Base-by-base conservation (phyloP, 2,329 filamentous ascomycete species). In the Neurospora crassa region DNA sequence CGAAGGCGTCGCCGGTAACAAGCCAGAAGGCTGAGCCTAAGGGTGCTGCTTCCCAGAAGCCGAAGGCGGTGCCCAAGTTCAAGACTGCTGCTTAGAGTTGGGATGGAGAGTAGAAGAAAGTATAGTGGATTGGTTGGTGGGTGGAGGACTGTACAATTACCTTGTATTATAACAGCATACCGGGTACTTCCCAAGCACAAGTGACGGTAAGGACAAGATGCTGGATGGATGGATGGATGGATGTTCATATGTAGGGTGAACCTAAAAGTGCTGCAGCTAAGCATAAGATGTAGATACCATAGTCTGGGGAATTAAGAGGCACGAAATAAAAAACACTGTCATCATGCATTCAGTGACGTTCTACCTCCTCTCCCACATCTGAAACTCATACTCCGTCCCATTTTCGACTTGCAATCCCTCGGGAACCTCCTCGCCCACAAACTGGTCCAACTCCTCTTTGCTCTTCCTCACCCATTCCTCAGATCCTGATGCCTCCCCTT, bases 331-430 rank as follows among this genome's bases (percentile, higher is more conserved):
- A 14, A 40, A 40, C 40, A 14, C 11, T 40, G 40, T 14, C 40
- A 40, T 3, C 40, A 12, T 40, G 40, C 40, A 14, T 40, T 40
- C 11, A 12, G 14, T 40, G 11, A 40, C 40, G 5, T 40, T 14
- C 76, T 70, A 78, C 79, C 83, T 63, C 53, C 83, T 87, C 83
- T 91, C 89, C 89, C 89, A 93, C 87, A 93, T 87, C 80, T 92
- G 87, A 81, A 92, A 93, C 79, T 90, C 86, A 79, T 92, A 94
- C 78, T 81, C 80, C 5, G 87, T 88, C 7, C 85, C 89, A 18
- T 85, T 86, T 80, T 95, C 92, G 75, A 86, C 85, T 76, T 90
- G 84, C 42, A 84, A 78, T 0, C 84, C 88, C 59, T 83, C 86
- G 0, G 84, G 82, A 11, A 90, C 84, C 37, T 84, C 83, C 80